phyloP scores from a whole-genome alignment of 2,329 filamentous ascomycete species.

The Diaporthe batatas region DNA sequence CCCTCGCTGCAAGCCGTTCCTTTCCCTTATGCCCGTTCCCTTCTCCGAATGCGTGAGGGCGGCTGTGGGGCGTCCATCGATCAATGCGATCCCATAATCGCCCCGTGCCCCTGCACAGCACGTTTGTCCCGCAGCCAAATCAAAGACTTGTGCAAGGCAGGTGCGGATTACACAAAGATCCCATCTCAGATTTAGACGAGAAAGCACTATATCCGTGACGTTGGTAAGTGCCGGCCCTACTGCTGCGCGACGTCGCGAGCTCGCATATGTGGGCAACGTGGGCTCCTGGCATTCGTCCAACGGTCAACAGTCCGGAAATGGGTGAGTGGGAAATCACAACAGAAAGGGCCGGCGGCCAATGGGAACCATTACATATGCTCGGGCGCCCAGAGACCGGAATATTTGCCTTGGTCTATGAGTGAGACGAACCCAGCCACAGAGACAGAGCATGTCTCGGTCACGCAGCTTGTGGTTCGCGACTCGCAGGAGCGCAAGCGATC shows the following conservation, averaged over 20 bases:
- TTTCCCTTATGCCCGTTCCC: background rate
- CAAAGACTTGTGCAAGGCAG: conserved; percentile 21
- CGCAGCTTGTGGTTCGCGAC: conserved; percentile 33
- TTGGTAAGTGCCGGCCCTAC: conserved; percentile 41
- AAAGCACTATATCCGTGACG: conserved; percentile 43
- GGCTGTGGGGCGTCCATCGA: background rate
- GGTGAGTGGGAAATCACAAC: conserved; percentile 24
- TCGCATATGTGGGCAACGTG: conserved; percentile 43
- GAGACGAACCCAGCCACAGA: conserved; percentile 37
- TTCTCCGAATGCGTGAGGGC: background rate
- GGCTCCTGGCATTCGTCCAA: conserved; percentile 40
- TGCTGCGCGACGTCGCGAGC: conserved; percentile 40
- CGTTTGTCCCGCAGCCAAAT: conserved; percentile 15
- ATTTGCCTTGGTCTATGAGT: conserved; percentile 26
- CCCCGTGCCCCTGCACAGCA: background rate
- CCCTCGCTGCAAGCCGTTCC: conserved; percentile 7
- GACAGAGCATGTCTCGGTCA: conserved; percentile 41
- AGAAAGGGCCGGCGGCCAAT: conserved; percentile 24
- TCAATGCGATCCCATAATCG: background rate
- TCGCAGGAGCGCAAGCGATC: conserved; percentile 33
- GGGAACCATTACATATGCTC: conserved; percentile 14
- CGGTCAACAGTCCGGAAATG: conserved; percentile 23
- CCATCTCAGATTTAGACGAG: conserved; percentile 43
- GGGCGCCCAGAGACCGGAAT: conserved; percentile 23
- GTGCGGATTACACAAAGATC: conserved; percentile 40